phyloP scores from a whole-genome alignment of 495 filamentous ascomycete species.

The Lepidopterella palustris region DNA sequence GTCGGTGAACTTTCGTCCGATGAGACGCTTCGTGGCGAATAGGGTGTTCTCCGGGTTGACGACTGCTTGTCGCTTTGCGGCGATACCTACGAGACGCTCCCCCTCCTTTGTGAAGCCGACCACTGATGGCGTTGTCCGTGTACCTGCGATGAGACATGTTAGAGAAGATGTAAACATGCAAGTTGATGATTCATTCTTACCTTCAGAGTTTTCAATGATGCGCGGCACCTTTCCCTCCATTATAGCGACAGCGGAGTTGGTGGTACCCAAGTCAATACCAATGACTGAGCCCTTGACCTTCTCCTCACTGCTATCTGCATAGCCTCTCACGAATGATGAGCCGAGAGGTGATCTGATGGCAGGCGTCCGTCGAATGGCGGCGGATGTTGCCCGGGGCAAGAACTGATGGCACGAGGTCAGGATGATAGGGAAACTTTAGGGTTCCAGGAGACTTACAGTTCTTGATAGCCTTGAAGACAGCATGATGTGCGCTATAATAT shows the following conservation, averaged over 20 bases:
- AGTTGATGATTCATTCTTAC: slow-evolving; percentile 44
- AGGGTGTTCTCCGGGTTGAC: slow-evolving; percentile 99
- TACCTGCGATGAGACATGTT: slow-evolving; percentile 49
- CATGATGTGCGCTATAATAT: slow-evolving; percentile 44
- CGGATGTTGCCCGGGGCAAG: slow-evolving; percentile 60
- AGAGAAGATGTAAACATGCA: slow-evolving; percentile 13
- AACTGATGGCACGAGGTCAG: slow-evolving; percentile 38
- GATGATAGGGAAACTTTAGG: slow-evolving; percentile 21
- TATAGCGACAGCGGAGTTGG: slow-evolving; percentile 94
- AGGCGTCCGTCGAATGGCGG: slow-evolving; percentile 47
- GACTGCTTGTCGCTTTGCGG: slow-evolving; percentile 97
- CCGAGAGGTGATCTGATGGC: slow-evolving; percentile 48
- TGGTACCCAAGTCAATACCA: slow-evolving; percentile 98
- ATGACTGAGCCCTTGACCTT: slow-evolving; percentile 95
- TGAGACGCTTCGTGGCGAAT: slow-evolving; percentile 98
- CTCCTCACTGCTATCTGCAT: slow-evolving; percentile 68
- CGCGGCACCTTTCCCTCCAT: slow-evolving; percentile 95
- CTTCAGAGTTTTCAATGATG: slow-evolving; percentile 97
- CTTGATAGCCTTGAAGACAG: slow-evolving; percentile 57
- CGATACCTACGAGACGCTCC: slow-evolving; percentile 94
- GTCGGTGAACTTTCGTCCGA: slow-evolving; percentile 97
- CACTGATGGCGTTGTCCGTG: slow-evolving; percentile 92
- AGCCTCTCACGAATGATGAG: slow-evolving; percentile 63
- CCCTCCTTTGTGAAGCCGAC: slow-evolving; percentile 96
- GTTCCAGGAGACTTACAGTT: slow-evolving; percentile 55